These are phyloP conservation scores for Penicillium diatomitis DNA, from an alignment of 495 filamentous ascomycete species.

Conservation along the genomic window DNA sequence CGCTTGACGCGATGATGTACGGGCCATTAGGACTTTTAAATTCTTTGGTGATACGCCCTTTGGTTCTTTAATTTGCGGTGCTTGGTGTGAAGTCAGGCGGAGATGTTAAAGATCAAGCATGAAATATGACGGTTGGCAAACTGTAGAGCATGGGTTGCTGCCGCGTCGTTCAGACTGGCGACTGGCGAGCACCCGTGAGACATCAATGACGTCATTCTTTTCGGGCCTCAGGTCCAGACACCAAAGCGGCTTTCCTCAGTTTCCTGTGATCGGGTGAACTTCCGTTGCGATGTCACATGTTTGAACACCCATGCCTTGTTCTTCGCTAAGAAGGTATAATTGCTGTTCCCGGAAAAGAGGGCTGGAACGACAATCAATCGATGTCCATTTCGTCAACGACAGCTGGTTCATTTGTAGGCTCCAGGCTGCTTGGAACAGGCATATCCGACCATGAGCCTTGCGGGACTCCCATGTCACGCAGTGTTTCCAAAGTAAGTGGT, in stretches of 20 bases:
- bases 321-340: background rate
- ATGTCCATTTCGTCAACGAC: conserved; percentile 24
- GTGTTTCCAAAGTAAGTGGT: conserved; percentile 7
- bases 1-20: conserved; percentile 35
- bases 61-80: no score
- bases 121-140: background rate
- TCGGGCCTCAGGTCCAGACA: background rate
- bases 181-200: conserved; percentile 6
- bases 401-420: conserved; percentile 4
- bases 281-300: no score
- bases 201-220: conserved; percentile 16
- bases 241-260: background rate
- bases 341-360: no score
- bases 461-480: conserved; percentile 11
- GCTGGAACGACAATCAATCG: conserved; percentile 6
- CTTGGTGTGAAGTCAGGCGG: no score
- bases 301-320: background rate
- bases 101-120: no score
- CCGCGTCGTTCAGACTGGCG: background rate
- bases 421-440: conserved; percentile 9
- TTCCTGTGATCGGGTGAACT: no score
- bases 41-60: background rate
- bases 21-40: conserved; percentile 18
- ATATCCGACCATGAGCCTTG: conserved; percentile 16
- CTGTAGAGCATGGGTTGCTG: background rate